Base-by-base conservation (phyloP, 1,139 yeast genomes). In the Suhomyces guaymorum region DNA sequence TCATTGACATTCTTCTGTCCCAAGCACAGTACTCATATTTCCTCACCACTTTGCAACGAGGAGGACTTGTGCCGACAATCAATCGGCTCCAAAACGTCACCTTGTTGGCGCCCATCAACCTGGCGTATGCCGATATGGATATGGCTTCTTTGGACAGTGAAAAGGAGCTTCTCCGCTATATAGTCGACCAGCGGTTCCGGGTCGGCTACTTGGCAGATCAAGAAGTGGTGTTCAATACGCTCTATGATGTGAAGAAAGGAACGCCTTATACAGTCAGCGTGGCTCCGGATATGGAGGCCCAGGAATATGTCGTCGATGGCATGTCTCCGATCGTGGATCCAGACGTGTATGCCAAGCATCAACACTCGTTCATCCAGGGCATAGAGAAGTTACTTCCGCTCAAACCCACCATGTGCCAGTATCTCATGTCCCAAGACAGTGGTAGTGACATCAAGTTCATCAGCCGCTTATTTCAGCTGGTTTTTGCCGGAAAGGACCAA, bases 31-130 rank as follows among this genome's bases (percentile, higher is more conserved):
- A 81, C 60, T 81, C 95, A 16, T 72, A 73, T 33, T 79, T 90
- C 40, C 61, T 90, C 15, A 63, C 81, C 31, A 64, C 78, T 17
- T 50, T 90, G 3, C 97, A 90, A 54, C 63, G 74, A 32, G 67
- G 72, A 29, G 94, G 83, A 9, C 61, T 85, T 42, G 66, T 92
- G 1, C 94, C 95, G 1, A 59, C 64, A 21, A 58, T 92, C 32
- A 90, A 88, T 55, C 64, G 66, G 23, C 59, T 84, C 42, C 63
- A 68, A 23, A 84, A 89, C 54, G 73, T 82, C 34, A 88, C 97
- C 0, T 61, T 90, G 13, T 57, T 88, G 29, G 97, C 97, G 0
- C 97, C 97, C 0, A 74, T 86, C 13, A 88, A 90, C 59, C 80
- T 84, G 49, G 97, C 96, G 1, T 89, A 85, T 22, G 52, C 46